phyloP scores from a whole-genome alignment of 805 yeast species.

The Barnettozyma wickerhamii region DNA sequence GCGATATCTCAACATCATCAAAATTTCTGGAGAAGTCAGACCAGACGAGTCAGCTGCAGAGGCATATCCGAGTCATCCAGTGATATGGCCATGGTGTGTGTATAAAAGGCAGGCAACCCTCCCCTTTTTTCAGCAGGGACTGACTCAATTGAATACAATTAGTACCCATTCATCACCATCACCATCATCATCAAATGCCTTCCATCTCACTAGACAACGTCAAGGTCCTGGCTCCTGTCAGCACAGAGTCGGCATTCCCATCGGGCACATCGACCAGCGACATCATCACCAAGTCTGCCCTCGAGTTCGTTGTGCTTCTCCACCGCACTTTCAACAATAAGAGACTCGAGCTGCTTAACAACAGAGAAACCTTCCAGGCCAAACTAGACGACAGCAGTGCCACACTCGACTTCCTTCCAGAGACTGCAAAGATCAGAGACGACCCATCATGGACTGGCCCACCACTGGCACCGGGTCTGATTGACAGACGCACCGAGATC shows the following conservation, averaged over 20 bases:
- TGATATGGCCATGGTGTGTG: too few species aligned
- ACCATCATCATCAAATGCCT: slow-evolving; percentile 14
- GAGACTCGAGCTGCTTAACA: slow-evolving; percentile 52
- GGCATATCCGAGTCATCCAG: background rate
- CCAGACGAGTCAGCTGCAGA: background rate
- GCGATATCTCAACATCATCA: background rate
- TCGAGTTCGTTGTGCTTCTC: slow-evolving; percentile 63
- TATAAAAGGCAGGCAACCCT: too few species aligned
- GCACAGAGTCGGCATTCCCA: slow-evolving; percentile 28
- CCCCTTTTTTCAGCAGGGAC: too few species aligned
- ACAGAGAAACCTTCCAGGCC: slow-evolving; percentile 57
- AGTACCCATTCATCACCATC: too few species aligned
- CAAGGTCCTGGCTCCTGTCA: slow-evolving; percentile 31
- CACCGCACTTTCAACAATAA: slow-evolving; percentile 67
- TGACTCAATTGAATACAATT: too few species aligned
- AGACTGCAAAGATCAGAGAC: slow-evolving; percentile 61
- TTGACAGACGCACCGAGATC: slow-evolving; percentile 74
- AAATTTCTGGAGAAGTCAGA: background rate
- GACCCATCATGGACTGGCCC: slow-evolving; percentile 77
- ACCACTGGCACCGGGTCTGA: slow-evolving; percentile 65
- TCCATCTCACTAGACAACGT: slow-evolving; percentile 30
- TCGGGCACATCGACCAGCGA: slow-evolving; percentile 36
- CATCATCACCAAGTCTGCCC: slow-evolving; percentile 39
- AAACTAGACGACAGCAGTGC: slow-evolving; percentile 46
- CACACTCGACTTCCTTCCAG: slow-evolving; percentile 53